These are phyloP conservation scores for Trichoderma gracile DNA, from an alignment of 2,329 filamentous ascomycete species.

Conservation along the genomic window DNA sequence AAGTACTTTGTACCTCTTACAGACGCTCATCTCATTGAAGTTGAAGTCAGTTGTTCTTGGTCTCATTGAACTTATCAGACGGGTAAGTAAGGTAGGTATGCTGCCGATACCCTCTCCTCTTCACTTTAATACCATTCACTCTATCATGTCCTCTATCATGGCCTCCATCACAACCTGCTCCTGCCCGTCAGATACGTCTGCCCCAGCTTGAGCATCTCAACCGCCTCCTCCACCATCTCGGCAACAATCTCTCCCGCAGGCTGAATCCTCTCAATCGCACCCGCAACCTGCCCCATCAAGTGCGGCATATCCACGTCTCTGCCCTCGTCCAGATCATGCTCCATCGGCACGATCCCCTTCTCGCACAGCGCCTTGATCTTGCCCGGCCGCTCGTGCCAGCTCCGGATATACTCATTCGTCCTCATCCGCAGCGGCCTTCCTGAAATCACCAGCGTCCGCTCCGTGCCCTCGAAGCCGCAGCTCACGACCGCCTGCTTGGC, in stretches of 20 bases:
- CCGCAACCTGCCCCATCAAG: constrained; percentile 92
- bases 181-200: constrained; percentile 56
- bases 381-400: constrained; percentile 75
- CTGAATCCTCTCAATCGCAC: constrained; percentile 72
- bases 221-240: constrained; percentile 82
- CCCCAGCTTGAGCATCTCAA: constrained; percentile 64
- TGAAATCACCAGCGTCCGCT: constrained; percentile 77
- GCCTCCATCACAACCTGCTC: constrained; percentile 44
- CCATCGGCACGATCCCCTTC: constrained; percentile 75
- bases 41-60: neutral
- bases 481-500: constrained; percentile 83
- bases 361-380: constrained; percentile 76
- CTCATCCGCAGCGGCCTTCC: constrained; percentile 79
- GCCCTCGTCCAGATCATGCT: constrained; percentile 78
- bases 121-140: neutral
- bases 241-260: constrained; percentile 82
- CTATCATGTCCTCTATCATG: neutral
- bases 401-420: constrained; percentile 79
- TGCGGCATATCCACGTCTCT: constrained; percentile 84
- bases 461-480: constrained; percentile 77
- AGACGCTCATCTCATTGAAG: neutral
- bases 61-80: neutral
- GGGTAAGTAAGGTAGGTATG: too few species aligned
- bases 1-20: neutral
- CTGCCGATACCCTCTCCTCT: neutral